phyloP scores from a whole-genome alignment of 805 yeast species.

The Wickerhamomyces rabaulensis region DNA sequence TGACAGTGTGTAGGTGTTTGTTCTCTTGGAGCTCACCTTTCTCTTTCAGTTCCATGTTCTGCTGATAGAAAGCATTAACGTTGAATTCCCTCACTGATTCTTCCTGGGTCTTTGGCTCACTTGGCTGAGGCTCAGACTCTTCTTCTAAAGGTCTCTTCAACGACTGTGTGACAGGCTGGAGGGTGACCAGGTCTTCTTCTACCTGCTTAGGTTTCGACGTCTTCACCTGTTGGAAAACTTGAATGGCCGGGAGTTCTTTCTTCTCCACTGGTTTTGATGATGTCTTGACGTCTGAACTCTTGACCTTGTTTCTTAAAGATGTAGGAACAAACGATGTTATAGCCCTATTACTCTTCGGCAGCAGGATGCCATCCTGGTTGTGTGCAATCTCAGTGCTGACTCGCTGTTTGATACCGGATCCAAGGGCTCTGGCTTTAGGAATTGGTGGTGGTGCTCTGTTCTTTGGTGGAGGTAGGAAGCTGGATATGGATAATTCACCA shows the following conservation, averaged over 20 bases:
- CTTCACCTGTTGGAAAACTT: conserved; percentile 3
- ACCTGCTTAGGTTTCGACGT: not conserved
- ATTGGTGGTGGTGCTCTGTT: conserved; percentile 6
- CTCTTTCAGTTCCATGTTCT: conserved; percentile 18
- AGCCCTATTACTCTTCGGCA: conserved; percentile 8
- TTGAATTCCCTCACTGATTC: conserved; percentile 18
- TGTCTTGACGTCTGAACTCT: not conserved
- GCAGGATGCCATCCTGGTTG: conserved; percentile 15
- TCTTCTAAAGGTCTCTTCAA: not conserved
- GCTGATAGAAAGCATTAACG: conserved; percentile 15
- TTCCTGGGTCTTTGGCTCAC: not conserved
- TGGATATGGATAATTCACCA: conserved; percentile 14
- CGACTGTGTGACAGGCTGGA: not conserved
- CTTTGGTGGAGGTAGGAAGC: conserved; percentile 22
- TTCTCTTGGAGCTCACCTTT: conserved; percentile 19
- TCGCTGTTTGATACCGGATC: conserved; percentile 13
- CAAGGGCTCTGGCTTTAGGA: conserved; percentile 11
- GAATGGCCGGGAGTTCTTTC: not conserved
- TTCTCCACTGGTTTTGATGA: not conserved
- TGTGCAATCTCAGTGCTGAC: conserved; percentile 11
- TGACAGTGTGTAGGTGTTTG: conserved; percentile 17
- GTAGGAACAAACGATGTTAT: conserved; percentile 20
- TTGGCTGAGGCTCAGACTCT: conserved; percentile 1
- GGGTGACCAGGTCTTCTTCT: conserved; percentile 2
- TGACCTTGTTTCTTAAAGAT: conserved; percentile 14